Evolutionary conservation across 2,329 filamentous ascomycete species (phyloP).

Genomic region (Talaromyces funiculosus): DNA sequence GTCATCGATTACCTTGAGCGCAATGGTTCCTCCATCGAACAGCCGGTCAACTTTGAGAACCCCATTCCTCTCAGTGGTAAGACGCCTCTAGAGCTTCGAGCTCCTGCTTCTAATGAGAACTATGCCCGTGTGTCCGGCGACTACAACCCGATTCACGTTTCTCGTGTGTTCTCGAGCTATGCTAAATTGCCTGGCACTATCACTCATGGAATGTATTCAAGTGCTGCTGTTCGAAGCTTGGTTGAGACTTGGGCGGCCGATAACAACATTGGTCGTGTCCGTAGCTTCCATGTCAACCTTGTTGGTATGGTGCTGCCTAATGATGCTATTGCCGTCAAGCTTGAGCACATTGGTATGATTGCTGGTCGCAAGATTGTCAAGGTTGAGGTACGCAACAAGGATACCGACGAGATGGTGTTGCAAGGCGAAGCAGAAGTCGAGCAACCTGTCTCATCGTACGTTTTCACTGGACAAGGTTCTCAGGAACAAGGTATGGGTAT

Average conservation of each 20-base stretch:
- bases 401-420: slow-evolving; percentile 93
- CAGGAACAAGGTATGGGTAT: slow-evolving; percentile 99
- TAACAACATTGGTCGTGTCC: slow-evolving; percentile 94
- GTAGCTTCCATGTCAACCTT: slow-evolving; percentile 92
- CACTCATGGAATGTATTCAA: slow-evolving; percentile 99
- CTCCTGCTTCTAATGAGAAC: slow-evolving; percentile 93
- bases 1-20: slow-evolving; percentile 94
- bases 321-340: slow-evolving; percentile 87
- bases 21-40: slow-evolving; percentile 85
- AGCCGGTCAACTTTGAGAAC: slow-evolving; percentile 96
- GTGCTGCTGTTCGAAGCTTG: slow-evolving; percentile 87
- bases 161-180: slow-evolving; percentile 91
- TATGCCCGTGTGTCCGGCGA: slow-evolving; percentile 97
- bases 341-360: slow-evolving; percentile 97
- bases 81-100: slow-evolving; percentile 78
- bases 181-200: slow-evolving; percentile 95
- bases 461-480: slow-evolving; percentile 96
- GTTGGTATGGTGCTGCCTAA: slow-evolving; percentile 99
- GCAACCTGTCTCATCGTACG: slow-evolving; percentile 92
- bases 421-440: slow-evolving; percentile 95
- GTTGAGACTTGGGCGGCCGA: slow-evolving; percentile 99
- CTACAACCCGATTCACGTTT: slow-evolving; percentile 98
- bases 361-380: slow-evolving; percentile 99
- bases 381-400: slow-evolving; percentile 91
- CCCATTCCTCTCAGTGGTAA: slow-evolving; percentile 92